Percentiles rank a stretch among this genome's conserved stretches.
phyloP scores from a whole-genome alignment of 306 rosid species.

The barrel medic (Medicago truncatula) region MtrunA17r5.0-ANR NC_053045.1:43850001-43850500 shows the following conservation, averaged over 20 bases:
- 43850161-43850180: conserved; percentile 48
- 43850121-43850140: neutral
- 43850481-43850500: neutral
- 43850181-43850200: neutral
- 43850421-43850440: neutral
- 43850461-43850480: neutral
- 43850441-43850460: neutral
- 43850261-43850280: neutral
- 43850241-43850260: neutral
- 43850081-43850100: neutral
- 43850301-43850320: conserved; percentile 28
- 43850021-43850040: neutral
- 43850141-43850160: neutral
- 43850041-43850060: conserved; percentile 33
- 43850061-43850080: conserved; percentile 37
- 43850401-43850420: neutral
- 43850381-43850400: neutral
- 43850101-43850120: conserved; percentile 9
- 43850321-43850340: conserved; percentile 40
- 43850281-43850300: neutral
- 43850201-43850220: neutral
- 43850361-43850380: neutral
- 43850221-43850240: neutral
- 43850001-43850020: no score
- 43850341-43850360: neutral